These are phyloP conservation scores for Hysterium pulicare DNA, from an alignment of 2,329 filamentous ascomycete genomes.

Conservation along the genomic window DNA sequence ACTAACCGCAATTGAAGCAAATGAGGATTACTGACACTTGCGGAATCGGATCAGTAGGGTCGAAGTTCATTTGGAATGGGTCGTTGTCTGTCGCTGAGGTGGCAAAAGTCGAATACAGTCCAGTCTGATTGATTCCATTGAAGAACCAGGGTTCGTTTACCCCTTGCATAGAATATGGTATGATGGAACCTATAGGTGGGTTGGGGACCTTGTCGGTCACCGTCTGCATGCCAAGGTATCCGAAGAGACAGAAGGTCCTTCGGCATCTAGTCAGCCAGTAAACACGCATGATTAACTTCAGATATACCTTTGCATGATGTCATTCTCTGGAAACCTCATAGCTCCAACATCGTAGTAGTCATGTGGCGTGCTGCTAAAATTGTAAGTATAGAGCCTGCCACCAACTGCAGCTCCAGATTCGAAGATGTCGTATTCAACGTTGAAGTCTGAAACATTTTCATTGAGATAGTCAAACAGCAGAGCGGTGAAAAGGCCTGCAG, in stretches of 20 bases:
- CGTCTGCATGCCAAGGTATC: neutral
- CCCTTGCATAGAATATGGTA: no score
- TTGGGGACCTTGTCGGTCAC: no score
- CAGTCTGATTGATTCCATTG: no score
- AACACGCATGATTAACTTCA: neutral
- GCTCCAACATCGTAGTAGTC: conserved; percentile 44
- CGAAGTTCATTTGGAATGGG: no score
- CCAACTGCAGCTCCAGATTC: conserved; percentile 32
- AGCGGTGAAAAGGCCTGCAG: conserved; percentile 36
- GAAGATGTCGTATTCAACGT: conserved; percentile 37
- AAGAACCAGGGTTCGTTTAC: no score
- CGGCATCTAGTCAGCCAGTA: conserved; percentile 1
- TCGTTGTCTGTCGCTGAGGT: no score
- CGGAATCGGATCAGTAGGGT: no score
- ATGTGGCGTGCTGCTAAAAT: conserved; percentile 26
- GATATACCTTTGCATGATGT: conserved; percentile 24
- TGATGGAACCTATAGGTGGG: no score
- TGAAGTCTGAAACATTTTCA: conserved; percentile 29
- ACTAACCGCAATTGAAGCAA: no score
- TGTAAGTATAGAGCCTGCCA: conserved; percentile 35
- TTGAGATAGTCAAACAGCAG: no score
- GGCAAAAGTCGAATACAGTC: no score
- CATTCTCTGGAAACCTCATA: conserved; percentile 39
- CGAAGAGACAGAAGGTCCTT: neutral
- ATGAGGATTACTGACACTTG: no score